Base-by-base conservation (phyloP, 1,139 yeast genomes). In the Magnusiomyces paraingens region DNA sequence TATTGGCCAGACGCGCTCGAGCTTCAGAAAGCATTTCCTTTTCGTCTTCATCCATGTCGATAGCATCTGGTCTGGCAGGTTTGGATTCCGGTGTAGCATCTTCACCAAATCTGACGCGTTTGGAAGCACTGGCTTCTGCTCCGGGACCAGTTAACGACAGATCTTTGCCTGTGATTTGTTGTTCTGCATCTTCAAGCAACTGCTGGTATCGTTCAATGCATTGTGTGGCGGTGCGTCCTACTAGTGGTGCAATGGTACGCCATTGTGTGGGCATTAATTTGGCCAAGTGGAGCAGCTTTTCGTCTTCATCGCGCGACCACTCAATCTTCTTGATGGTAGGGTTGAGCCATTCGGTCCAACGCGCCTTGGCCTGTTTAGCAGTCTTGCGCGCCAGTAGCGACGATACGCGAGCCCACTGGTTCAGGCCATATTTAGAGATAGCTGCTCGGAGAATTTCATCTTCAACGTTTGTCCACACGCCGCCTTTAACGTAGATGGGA, bases 1-100 rank as follows among this genome's bases (percentile, higher is more conserved):
- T 91, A 63, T 89, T 91, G 10, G 96, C 89, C 60, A 93, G 72
- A 62, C 99, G 78, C 1, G 97, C 96, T 53, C 86, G 79, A 0
- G 99, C 98, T 66, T 93, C 99, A 10, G 91, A 82, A 11, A 93
- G 71, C 97, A 93, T 90, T 66, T 93, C 98, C 58, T 80, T 73
- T 63, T 93, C 96, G 57, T 89, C 96, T 54, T 90, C 97, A 57
- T 83, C 91, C 75, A 89, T 73, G 47, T 84, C 89, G 11, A 80
- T 83, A 1, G 82, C 81, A 67, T 87, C 95, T 0, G 96, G 95
- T 57, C 80, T 75, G 0, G 97, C 94, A 0, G 91, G 90, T 59
- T 79, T 79, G n/a, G 88, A 78, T 64, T 91, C 97, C 0, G 94
- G 88, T 58, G 81, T 76, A 15, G 86, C 74, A 62, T 86, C 86